Evolutionary conservation across 495 filamentous ascomycete species (phyloP).

Genomic region (Immersiella caudata): DNA sequence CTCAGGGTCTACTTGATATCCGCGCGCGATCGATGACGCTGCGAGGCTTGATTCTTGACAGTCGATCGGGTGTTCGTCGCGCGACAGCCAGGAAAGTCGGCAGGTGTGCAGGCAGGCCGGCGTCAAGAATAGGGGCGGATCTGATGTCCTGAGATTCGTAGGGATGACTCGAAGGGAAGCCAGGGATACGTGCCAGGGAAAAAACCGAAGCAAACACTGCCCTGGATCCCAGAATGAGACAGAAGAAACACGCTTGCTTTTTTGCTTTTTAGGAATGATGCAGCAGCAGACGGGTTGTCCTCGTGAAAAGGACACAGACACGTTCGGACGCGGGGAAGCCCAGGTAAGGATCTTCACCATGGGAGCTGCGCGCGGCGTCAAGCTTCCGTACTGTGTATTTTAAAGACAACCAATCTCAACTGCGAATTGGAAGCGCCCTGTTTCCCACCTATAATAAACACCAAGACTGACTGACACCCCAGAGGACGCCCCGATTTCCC

Average conservation of each 20-base stretch:
- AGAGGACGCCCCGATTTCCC: neutral
- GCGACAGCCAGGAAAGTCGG: neutral
- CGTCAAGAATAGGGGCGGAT: neutral
- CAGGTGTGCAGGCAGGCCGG: neutral
- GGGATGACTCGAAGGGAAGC: constrained; percentile 6
- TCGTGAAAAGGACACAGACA: constrained; percentile 16
- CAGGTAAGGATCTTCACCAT: neutral
- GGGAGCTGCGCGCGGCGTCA: neutral
- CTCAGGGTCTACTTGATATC: neutral
- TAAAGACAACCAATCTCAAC: neutral
- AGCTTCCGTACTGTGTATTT: constrained; percentile 1
- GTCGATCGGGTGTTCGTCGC: neutral
- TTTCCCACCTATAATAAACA: neutral
- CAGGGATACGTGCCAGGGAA: constrained; percentile 3
- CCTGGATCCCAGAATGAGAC: neutral
- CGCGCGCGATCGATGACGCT: neutral
- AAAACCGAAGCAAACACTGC: neutral
- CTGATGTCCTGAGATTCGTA: neutral
- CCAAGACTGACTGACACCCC: neutral
- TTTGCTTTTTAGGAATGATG: neutral
- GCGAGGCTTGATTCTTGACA: neutral
- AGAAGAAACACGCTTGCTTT: neutral
- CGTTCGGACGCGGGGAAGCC: constrained; percentile 15
- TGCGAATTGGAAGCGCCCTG: constrained; percentile 6
- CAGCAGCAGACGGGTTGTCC: neutral